Evolutionary conservation across 495 filamentous ascomycete genomes (phyloP).

Genomic region (Chaetomium cochliodes): DNA sequence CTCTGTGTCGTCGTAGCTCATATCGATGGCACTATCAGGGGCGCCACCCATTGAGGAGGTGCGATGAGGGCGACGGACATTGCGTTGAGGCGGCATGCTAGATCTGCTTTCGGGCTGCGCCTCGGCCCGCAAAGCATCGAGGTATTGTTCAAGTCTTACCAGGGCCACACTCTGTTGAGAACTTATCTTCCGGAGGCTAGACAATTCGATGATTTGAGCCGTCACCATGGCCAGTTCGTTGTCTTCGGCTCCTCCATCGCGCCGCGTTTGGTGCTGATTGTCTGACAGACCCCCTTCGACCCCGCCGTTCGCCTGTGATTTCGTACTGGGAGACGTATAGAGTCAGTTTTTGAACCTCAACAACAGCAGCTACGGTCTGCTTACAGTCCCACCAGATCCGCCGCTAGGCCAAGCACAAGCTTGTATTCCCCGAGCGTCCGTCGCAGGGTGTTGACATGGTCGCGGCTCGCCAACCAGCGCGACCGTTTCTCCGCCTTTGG

Average conservation of each 20-base stretch:
- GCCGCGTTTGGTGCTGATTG: not conserved
- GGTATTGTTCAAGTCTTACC: slow-evolving; percentile 38
- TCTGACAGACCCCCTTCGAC: not conserved
- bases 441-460: slow-evolving; percentile 38
- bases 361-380: slow-evolving; percentile 7
- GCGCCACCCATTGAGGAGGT: slow-evolving; percentile 38
- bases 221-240: slow-evolving; percentile 21
- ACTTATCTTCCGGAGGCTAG: slow-evolving; percentile 26
- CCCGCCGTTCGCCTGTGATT: not conserved
- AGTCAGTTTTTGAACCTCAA: not conserved
- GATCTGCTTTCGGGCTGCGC: slow-evolving; percentile 26
- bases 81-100: slow-evolving; percentile 17
- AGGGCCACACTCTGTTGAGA: slow-evolving; percentile 37
- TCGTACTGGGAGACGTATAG: slow-evolving; percentile 10
- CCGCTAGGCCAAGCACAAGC: slow-evolving; percentile 40
- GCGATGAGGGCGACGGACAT: slow-evolving; percentile 11
- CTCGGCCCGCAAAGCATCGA: slow-evolving; percentile 35
- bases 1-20: slow-evolving; percentile 32
- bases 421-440: slow-evolving; percentile 43
- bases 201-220: slow-evolving; percentile 19
- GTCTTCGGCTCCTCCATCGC: slow-evolving; percentile 7
- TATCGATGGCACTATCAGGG: slow-evolving; percentile 47
- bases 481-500: slow-evolving; percentile 42
- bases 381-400: slow-evolving; percentile 45
- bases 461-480: slow-evolving; percentile 40